Evolutionary conservation across 768 basidiomycete species (phyloP).

Genomic region (Neoboletus subvelutipes): DNA sequence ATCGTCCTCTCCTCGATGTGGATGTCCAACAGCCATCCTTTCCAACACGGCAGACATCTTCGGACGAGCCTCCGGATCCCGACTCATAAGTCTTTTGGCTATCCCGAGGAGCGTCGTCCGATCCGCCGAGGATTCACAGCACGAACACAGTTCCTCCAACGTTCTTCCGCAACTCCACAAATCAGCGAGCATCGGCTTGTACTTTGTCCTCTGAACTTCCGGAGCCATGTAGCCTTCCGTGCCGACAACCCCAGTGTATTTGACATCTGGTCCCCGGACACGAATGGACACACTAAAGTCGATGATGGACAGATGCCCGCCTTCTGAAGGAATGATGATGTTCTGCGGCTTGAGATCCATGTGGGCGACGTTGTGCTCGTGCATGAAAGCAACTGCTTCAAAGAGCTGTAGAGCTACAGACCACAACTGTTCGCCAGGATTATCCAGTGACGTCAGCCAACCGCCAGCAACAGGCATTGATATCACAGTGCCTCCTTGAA

Average conservation of each 20-base stretch:
- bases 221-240: not conserved
- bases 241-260: not conserved
- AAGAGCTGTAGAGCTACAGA: too few species aligned
- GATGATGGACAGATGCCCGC: not conserved
- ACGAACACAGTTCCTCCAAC: not conserved
- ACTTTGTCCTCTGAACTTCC: not conserved
- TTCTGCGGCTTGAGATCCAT: not conserved
- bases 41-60: not conserved
- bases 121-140: not conserved
- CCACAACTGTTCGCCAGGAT: too few species aligned
- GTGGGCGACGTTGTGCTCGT: not conserved
- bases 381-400: too few species aligned
- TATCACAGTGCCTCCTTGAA: not conserved
- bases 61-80: not conserved
- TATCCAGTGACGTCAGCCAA: too few species aligned
- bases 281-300: not conserved
- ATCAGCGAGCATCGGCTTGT: not conserved
- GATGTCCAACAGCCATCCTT: not conserved
- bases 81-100: not conserved
- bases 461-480: too few species aligned
- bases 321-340: not conserved
- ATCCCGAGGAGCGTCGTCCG: not conserved
- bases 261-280: not conserved
- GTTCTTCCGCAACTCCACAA: conserved; percentile 4
- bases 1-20: not conserved